These are phyloP conservation scores for Trametes polyzona DNA, from an alignment of 1,284 basidiomycete genomes.

Conservation along the genomic window DNA sequence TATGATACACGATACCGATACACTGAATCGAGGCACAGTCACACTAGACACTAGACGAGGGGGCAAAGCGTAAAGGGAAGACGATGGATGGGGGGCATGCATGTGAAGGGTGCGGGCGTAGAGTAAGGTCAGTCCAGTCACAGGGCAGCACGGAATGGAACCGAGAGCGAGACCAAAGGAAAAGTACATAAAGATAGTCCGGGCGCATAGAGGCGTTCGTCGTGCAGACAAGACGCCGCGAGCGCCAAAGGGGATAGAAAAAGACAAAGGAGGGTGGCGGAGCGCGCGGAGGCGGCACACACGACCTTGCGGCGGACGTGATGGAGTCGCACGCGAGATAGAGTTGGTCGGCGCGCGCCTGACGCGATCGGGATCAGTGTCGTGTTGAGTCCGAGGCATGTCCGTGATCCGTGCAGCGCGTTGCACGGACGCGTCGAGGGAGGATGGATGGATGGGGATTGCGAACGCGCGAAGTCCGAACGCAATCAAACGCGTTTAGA, in stretches of 20 bases:
- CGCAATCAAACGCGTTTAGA: constrained; percentile 38
- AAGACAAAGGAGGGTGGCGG: constrained; percentile 1
- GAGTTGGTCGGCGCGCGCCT: constrained; percentile 19
- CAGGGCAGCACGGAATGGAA: neutral
- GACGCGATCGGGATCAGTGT: neutral
- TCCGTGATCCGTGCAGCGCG: constrained; percentile 4
- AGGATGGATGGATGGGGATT: too few species aligned
- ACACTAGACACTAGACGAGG: neutral
- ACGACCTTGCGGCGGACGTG: neutral
- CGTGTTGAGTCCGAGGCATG: neutral
- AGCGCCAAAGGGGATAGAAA: neutral
- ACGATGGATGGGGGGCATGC: neutral
- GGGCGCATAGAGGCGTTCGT: neutral
- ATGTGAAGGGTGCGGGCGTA: neutral
- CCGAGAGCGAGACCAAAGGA: neutral
- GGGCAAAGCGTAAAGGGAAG: neutral
- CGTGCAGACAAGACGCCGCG: neutral
- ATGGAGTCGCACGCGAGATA: neutral
- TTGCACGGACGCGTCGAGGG: neutral
- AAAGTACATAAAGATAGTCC: constrained; percentile 18
- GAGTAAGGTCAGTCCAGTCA: neutral
- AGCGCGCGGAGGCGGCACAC: neutral
- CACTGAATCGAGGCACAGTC: constrained; percentile 7
- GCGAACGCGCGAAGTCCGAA: too few species aligned
- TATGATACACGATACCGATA: constrained; percentile 14